Evolutionary conservation across 176 grass and related monocot genomes (phyloP).

Genomic region (Themeda triandra): DNA sequence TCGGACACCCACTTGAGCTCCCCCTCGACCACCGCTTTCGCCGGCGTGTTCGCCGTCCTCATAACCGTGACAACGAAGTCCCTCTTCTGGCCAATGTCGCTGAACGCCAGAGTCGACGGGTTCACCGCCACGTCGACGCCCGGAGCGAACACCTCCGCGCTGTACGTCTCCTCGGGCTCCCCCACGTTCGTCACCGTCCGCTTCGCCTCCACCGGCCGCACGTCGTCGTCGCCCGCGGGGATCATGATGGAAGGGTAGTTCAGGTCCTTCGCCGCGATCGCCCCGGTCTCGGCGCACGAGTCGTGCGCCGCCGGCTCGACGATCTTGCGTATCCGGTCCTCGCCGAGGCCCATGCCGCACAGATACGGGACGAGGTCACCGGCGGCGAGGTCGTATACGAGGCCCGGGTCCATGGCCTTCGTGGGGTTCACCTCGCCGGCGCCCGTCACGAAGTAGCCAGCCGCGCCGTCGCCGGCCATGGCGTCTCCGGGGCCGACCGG

Average conservation of each 20-base stretch:
- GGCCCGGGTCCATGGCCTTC: slow-evolving; percentile 44
- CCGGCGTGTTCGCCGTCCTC: not conserved
- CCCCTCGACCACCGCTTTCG: slow-evolving; percentile 6
- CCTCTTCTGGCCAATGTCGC: slow-evolving; percentile 11
- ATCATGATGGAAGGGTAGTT: slow-evolving; percentile 60
- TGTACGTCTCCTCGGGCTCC: slow-evolving; percentile 11
- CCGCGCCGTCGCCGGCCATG: not conserved
- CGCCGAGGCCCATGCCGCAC: slow-evolving; percentile 3
- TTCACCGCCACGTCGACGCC: slow-evolving; percentile 18
- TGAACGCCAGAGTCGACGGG: slow-evolving; percentile 35
- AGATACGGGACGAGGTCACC: slow-evolving; percentile 40
- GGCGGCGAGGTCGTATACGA: slow-evolving; percentile 37
- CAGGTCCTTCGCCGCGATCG: slow-evolving; percentile 21
- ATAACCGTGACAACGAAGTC: slow-evolving; percentile 24
- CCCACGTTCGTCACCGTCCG: slow-evolving; percentile 51
- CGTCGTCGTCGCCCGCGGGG: not conserved
- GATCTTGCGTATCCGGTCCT: not conserved
- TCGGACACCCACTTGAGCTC: slow-evolving; percentile 39
- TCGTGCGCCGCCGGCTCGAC: not conserved
- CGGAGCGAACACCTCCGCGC: not conserved
- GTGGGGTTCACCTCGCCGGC: slow-evolving; percentile 37
- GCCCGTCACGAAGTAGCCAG: slow-evolving; percentile 32
- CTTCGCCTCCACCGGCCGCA: not conserved
- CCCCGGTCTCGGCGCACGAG: slow-evolving; percentile 6
- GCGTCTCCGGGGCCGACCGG: not conserved